A percentile compares a stretch with the other conserved stretches of the same genome.
Conservation (phyloP, 148 eudicot genomes). For the Euryodendron excelsum region DNA sequence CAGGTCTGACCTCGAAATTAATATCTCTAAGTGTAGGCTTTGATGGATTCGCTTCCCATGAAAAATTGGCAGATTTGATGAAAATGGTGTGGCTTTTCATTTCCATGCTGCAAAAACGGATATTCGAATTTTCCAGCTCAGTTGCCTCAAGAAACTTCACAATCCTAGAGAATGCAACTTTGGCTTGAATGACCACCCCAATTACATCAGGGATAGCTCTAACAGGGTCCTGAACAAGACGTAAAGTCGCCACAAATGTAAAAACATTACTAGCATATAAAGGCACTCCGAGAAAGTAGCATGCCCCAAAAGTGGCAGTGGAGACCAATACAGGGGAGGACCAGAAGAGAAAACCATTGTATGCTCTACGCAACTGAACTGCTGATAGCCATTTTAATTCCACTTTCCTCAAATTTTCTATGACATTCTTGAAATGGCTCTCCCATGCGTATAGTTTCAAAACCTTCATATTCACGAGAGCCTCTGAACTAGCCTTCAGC, state of each 20-base stretch:
- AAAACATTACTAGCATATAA: constrained; percentile 81
- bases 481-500: constrained; percentile 60
- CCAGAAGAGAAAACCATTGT: constrained; percentile 74
- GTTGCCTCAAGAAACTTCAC: constrained; percentile 74
- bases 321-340: constrained; percentile 77
- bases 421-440: constrained; percentile 58
- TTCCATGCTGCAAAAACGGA: constrained; percentile 22
- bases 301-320: constrained; percentile 77
- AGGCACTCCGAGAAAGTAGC: constrained; percentile 68
- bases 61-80: constrained; percentile 60
- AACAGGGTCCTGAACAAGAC: constrained; percentile 88
- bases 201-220: constrained; percentile 82
- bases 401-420: constrained; percentile 52
- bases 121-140: constrained; percentile 59
- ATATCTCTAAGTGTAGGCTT: constrained; percentile 56
- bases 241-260: constrained; percentile 83
- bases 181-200: constrained; percentile 75
- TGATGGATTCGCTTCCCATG: constrained; percentile 60
- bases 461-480: constrained; percentile 83
- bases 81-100: constrained; percentile 24
- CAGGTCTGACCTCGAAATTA: constrained; percentile 52
- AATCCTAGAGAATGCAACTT: constrained; percentile 73
- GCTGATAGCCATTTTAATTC: constrained; percentile 66
- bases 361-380: constrained; percentile 63
- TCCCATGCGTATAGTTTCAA: constrained; percentile 91